Conservation (phyloP, 495 filamentous ascomycete species). For the Penicillium mononematosum region DNA sequence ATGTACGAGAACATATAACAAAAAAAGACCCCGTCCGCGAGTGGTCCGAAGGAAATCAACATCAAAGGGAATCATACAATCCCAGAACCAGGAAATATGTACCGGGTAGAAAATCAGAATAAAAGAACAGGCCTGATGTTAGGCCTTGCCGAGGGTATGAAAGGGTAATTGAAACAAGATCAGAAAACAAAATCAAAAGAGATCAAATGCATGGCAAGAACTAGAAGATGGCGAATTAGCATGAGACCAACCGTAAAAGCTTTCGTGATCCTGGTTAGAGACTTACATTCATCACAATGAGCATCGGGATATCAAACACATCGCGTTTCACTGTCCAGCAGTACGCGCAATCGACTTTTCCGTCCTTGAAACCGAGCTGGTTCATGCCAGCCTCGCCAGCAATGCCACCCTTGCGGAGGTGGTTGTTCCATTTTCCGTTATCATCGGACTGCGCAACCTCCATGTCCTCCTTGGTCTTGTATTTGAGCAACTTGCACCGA, state of each 20-base stretch:
- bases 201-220: conserved; percentile 51
- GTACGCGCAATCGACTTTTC: conserved; percentile 90
- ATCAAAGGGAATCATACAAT: conserved; percentile 33
- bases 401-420: conserved; percentile 55
- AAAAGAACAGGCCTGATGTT: conserved; percentile 10
- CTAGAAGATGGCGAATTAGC: conserved; percentile 23
- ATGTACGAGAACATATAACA: conserved; percentile 13
- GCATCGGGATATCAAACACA: conserved; percentile 97
- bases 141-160: conserved; percentile 25
- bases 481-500: conserved; percentile 85
- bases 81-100: conserved; percentile 26
- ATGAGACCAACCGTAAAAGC: background rate
- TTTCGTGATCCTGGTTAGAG: background rate
- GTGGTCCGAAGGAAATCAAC: conserved; percentile 13
- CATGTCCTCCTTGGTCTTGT: conserved; percentile 71
- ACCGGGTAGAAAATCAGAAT: conserved; percentile 20
- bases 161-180: conserved; percentile 14
- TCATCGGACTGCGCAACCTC: conserved; percentile 44
- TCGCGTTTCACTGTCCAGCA: conserved; percentile 97
- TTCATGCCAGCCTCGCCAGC: conserved; percentile 74
- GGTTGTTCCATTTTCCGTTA: conserved; percentile 44
- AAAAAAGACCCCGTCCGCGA: background rate
- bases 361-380: conserved; percentile 75
- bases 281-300: conserved; percentile 96
- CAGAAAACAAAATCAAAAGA: conserved; percentile 9